Percentiles rank a stretch among this genome's conserved stretches.
phyloP scores from a whole-genome alignment of 768 basidiomycete species.

The Mycena olivaceomarginata region DNA sequence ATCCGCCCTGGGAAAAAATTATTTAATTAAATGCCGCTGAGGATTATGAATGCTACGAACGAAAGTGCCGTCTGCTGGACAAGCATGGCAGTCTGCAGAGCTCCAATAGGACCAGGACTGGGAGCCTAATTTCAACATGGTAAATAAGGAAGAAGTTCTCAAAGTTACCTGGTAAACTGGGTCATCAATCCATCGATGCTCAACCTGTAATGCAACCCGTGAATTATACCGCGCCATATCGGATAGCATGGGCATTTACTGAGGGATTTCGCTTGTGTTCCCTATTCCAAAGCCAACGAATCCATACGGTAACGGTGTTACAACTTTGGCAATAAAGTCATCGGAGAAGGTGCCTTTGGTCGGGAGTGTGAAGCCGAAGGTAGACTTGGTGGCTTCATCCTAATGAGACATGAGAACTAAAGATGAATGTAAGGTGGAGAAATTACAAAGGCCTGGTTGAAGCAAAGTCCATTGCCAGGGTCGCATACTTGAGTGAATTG shows the following conservation, averaged over 20 bases:
- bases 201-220: neutral
- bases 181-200: neutral
- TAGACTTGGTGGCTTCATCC: neutral
- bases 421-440: neutral
- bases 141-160: neutral
- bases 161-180: neutral
- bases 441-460: constrained; percentile 14
- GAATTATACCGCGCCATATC: neutral
- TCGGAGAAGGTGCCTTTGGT: neutral
- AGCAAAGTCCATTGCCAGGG: constrained; percentile 3
- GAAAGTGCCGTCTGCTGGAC: constrained; percentile 5
- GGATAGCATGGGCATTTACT: neutral
- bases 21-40: neutral
- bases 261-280: neutral
- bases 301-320: constrained; percentile 10
- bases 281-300: constrained; percentile 18
- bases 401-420: neutral
- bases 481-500: constrained; percentile 2
- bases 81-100: constrained; percentile 10
- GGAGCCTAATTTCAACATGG: neutral
- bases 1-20: neutral
- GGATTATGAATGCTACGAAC: neutral
- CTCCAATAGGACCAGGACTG: constrained; percentile 9
- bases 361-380: constrained; percentile 10
- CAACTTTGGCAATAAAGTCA: neutral